phyloP scores from a whole-genome alignment of 768 basidiomycete species.

The Auricularia auricula-judae region DNA sequence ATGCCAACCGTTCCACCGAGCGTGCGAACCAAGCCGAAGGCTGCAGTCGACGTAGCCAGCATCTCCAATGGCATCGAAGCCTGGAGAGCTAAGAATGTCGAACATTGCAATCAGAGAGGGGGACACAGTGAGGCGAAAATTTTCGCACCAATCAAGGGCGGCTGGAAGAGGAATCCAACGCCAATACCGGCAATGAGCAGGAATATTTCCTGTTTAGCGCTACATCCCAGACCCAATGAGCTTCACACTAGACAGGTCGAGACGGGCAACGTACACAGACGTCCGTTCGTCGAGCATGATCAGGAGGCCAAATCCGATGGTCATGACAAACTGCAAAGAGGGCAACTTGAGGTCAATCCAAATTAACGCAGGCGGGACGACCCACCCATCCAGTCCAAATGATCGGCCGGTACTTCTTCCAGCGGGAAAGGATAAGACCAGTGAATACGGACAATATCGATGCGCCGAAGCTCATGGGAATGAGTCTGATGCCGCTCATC shows the following conservation, averaged over 20 bases:
- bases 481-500: slow-evolving; percentile 38
- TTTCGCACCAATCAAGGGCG: background rate
- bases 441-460: slow-evolving; percentile 42
- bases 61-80: slow-evolving; percentile 81
- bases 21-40: slow-evolving; percentile 59
- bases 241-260: slow-evolving; percentile 3
- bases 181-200: slow-evolving; percentile 59
- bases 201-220: slow-evolving; percentile 53
- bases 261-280: slow-evolving; percentile 25
- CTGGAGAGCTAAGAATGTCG: slow-evolving; percentile 35
- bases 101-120: background rate
- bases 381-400: slow-evolving; percentile 50
- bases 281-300: slow-evolving; percentile 51
- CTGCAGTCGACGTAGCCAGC: slow-evolving; percentile 71
- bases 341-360: background rate
- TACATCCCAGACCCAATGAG: slow-evolving; percentile 13
- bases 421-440: slow-evolving; percentile 47
- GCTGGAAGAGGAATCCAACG: slow-evolving; percentile 53
- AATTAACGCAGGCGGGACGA: background rate
- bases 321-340: slow-evolving; percentile 24
- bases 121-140: background rate
- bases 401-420: slow-evolving; percentile 45
- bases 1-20: slow-evolving; percentile 70
- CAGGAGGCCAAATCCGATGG: slow-evolving; percentile 65
- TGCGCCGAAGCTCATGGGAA: slow-evolving; percentile 28